phyloP scores from a whole-genome alignment of 352 stramenopile species.

The Globisporangium lucens region DNA sequence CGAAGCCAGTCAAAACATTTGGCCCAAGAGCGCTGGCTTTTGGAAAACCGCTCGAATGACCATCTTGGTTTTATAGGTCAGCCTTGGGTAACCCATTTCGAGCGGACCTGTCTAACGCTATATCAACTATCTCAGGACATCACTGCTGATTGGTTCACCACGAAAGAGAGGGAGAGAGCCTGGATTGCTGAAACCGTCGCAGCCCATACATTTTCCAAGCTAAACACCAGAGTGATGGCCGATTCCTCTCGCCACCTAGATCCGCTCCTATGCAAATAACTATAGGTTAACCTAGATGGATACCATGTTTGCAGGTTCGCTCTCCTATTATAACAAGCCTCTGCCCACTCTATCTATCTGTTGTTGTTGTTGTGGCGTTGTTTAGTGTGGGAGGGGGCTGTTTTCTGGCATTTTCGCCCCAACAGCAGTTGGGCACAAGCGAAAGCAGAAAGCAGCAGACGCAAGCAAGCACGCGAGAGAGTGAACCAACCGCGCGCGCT shows the following conservation, averaged over 20 bases:
- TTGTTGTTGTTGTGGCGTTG: background rate
- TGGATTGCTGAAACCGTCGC: background rate
- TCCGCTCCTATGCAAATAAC: background rate
- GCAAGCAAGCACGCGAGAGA: too few species aligned
- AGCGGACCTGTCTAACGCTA: background rate
- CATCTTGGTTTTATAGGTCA: background rate
- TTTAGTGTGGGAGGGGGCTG: background rate
- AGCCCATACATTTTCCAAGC: background rate
- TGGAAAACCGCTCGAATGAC: background rate
- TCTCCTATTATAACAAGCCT: background rate
- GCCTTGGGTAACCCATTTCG: background rate
- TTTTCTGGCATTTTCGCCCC: background rate
- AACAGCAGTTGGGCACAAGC: background rate
- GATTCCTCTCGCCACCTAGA: background rate
- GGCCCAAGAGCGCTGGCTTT: background rate
- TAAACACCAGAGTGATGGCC: background rate
- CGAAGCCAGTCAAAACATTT: background rate
- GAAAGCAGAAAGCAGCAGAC: background rate
- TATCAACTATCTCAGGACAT: background rate
- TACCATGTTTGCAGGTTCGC: background rate
- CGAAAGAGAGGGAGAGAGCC: background rate
- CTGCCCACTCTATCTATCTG: background rate
- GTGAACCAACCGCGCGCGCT: too few species aligned
- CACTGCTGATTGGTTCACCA: background rate
- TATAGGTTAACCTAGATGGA: background rate